phyloP scores from a whole-genome alignment of 768 basidiomycete species.

The Boletus coccyginus region DNA sequence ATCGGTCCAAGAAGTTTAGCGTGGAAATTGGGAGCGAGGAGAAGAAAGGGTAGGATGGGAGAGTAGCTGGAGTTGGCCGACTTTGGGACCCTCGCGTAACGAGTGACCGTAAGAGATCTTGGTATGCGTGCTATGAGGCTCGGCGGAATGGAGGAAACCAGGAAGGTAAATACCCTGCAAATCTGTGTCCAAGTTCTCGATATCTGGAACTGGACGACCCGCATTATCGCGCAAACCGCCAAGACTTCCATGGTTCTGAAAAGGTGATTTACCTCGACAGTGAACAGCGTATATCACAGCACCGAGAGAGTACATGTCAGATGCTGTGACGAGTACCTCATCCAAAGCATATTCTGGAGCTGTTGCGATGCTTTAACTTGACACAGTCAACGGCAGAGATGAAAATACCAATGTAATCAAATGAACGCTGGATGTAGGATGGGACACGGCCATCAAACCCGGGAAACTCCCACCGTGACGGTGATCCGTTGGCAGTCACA shows the following conservation, averaged over 20 bases:
- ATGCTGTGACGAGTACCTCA: constrained; percentile 79
- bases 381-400: not conserved
- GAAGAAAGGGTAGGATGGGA: constrained; percentile 89
- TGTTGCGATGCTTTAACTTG: constrained; percentile 30
- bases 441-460: constrained; percentile 81
- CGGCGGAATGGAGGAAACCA: constrained; percentile 1
- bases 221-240: constrained; percentile 67
- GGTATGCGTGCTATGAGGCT: constrained; percentile 4
- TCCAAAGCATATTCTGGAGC: constrained; percentile 95
- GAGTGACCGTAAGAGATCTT: constrained; percentile 77
- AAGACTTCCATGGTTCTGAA: constrained; percentile 78
- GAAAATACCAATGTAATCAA: constrained; percentile 84
- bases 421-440: constrained; percentile 81
- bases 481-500: constrained; percentile 59
- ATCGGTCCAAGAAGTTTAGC: constrained; percentile 92
- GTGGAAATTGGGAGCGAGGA: constrained; percentile 95
- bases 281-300: constrained; percentile 91
- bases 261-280: constrained; percentile 83
- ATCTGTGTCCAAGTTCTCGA: constrained; percentile 67
- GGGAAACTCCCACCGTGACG: constrained; percentile 88
- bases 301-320: constrained; percentile 92
- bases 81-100: constrained; percentile 74
- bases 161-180: constrained; percentile 54
- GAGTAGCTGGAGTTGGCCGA: constrained; percentile 73
- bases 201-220: constrained; percentile 56